These are phyloP conservation scores for Fusarium sp. DNA, from an alignment of 2,329 filamentous ascomycete species.

Conservation along the genomic window DNA sequence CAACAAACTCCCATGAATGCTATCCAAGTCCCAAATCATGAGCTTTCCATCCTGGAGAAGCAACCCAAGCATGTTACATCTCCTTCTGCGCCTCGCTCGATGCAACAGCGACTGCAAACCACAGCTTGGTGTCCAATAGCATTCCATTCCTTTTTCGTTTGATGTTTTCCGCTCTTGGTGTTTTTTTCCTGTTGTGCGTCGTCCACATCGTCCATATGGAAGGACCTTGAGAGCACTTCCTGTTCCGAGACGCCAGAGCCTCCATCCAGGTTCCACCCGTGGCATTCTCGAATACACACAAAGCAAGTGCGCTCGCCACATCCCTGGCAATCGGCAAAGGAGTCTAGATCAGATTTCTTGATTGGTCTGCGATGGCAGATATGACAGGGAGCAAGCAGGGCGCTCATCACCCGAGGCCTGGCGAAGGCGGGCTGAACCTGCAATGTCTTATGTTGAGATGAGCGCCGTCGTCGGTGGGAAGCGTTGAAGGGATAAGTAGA, in stretches of 20 bases:
- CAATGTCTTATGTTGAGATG: constrained; percentile 45
- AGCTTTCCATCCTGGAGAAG: constrained; percentile 60
- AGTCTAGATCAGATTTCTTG: constrained; percentile 74
- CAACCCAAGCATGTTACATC: constrained; percentile 77
- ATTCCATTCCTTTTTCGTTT: constrained; percentile 53
- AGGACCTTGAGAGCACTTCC: constrained; percentile 59
- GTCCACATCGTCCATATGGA: constrained; percentile 65
- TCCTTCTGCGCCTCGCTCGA: constrained; percentile 73
- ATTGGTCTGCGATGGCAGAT: constrained; percentile 76
- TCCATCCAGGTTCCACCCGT: constrained; percentile 58
- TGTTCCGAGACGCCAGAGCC: constrained; percentile 50
- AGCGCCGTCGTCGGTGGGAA: constrained; percentile 45
- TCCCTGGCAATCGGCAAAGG: constrained; percentile 73
- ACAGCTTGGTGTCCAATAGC: constrained; percentile 63
- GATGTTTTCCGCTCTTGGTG: constrained; percentile 24
- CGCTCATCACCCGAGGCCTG: constrained; percentile 27
- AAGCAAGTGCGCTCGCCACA: constrained; percentile 75
- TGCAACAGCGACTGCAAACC: constrained; percentile 77
- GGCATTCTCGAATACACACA: constrained; percentile 75
- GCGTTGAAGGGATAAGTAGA: constrained; percentile 10
- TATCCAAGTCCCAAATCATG: constrained; percentile 29
- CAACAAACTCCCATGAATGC: constrained; percentile 14
- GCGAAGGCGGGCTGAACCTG: constrained; percentile 39
- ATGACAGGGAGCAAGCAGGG: constrained; percentile 69
- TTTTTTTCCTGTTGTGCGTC: constrained; percentile 41